Evolutionary conservation across 345 rosid species (phyloP).

Genomic region (Dipteronia sinensis): DNA sequence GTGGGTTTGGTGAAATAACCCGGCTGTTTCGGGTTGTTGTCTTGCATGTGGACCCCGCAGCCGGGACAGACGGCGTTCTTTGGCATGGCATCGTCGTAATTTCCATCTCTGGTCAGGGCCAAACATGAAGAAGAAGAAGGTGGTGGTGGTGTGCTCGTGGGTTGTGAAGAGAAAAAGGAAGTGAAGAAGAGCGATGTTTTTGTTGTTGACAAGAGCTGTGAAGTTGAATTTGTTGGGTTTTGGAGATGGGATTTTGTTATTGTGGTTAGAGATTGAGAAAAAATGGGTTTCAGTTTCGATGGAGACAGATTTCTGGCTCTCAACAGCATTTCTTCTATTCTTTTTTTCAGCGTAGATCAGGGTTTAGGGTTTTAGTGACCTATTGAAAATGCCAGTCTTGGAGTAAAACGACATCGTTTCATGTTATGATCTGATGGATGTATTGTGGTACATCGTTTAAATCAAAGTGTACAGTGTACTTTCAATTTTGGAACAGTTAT

Average conservation of each 20-base stretch:
- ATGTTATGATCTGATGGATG: too few relatives aligned
- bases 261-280: conserved; percentile 26
- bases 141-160: conserved; percentile 13
- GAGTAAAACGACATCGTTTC: not conserved
- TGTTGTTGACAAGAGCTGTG: conserved; percentile 17
- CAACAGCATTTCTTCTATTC: conserved; percentile 32
- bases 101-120: conserved; percentile 73
- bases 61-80: conserved; percentile 75
- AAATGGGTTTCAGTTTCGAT: conserved; percentile 50
- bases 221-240: conserved; percentile 17
- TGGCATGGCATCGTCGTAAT: conserved; percentile 63
- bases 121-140: conserved; percentile 20
- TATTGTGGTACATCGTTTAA: too few relatives aligned
- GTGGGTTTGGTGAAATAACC: conserved; percentile 73
- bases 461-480: too few relatives aligned
- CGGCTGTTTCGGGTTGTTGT: conserved; percentile 61
- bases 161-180: conserved; percentile 34
- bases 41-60: conserved; percentile 90
- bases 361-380: conserved; percentile 21
- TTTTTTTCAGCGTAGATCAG: not conserved
- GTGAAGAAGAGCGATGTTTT: not conserved
- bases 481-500: too few relatives aligned
- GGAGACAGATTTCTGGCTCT: conserved; percentile 51
- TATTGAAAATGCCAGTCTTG: not conserved
- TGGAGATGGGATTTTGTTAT: not conserved